These are phyloP conservation scores for Cytospora piceae DNA, from an alignment of 2,329 filamentous ascomycete species.

Conservation along the genomic window DNA sequence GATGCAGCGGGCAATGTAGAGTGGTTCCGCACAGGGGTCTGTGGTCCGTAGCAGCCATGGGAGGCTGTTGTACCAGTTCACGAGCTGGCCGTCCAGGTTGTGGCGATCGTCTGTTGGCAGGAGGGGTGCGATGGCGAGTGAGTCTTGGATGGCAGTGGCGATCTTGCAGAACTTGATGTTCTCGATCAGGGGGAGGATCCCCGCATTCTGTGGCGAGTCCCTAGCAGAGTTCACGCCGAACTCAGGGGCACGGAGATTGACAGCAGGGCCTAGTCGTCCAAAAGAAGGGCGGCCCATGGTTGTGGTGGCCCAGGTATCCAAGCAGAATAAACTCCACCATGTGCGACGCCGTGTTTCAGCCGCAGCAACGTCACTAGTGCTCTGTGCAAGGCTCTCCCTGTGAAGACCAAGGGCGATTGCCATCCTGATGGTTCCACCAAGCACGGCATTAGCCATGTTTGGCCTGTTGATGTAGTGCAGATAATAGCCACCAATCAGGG, in stretches of 20 bases:
- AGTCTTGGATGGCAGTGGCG: conserved; percentile 76
- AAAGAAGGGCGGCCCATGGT: conserved; percentile 73
- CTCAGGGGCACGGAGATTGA: conserved; percentile 67
- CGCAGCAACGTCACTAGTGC: conserved; percentile 52
- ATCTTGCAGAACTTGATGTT: conserved; percentile 82
- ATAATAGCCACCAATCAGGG: conserved; percentile 75
- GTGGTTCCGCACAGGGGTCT: conserved; percentile 70
- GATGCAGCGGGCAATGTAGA: conserved; percentile 71
- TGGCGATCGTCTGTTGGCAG: conserved; percentile 69
- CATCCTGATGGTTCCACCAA: conserved; percentile 73
- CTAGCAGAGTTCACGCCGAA: conserved; percentile 50
- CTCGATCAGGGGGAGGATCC: conserved; percentile 72
- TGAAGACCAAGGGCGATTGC: conserved; percentile 75
- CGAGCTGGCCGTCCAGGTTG: conserved; percentile 67
- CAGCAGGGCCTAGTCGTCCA: conserved; percentile 68
- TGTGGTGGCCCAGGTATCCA: conserved; percentile 75
- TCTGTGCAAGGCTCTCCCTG: conserved; percentile 57
- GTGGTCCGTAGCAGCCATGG: conserved; percentile 67
- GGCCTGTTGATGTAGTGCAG: conserved; percentile 78
- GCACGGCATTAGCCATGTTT: conserved; percentile 74
- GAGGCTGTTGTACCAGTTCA: conserved; percentile 73
- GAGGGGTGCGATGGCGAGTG: conserved; percentile 70
- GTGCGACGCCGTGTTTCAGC: conserved; percentile 67
- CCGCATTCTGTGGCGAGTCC: conserved; percentile 62
- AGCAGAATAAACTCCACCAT: conserved; percentile 76